Conservation (phyloP, 129 eudicot species). For the Artemisia annua region DNA sequence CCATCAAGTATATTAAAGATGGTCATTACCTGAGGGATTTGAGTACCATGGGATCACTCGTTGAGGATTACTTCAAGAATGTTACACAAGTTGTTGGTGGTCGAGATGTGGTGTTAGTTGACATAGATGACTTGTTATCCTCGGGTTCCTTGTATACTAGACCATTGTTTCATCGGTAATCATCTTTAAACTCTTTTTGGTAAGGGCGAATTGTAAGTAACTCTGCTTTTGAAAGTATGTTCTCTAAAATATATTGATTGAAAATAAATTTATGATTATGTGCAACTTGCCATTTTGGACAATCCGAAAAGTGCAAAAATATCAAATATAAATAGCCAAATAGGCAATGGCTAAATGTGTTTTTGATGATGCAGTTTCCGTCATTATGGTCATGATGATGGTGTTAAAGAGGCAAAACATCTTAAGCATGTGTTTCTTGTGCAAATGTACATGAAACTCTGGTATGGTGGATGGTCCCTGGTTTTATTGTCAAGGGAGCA, state of each 20-base stretch:
- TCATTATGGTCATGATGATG: conserved; percentile 24
- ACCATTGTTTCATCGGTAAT: conserved; percentile 26
- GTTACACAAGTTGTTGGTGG: conserved; percentile 31
- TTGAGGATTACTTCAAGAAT: conserved; percentile 38
- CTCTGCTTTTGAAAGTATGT: too few species aligned
- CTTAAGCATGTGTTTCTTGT: conserved; percentile 24
- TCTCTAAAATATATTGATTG: too few species aligned
- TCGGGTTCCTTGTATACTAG: too few species aligned
- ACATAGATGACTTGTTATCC: conserved; percentile 43
- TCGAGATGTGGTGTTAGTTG: conserved; percentile 48
- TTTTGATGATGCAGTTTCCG: conserved; percentile 28
- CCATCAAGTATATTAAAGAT: conserved; percentile 37
- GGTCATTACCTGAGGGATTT: conserved; percentile 52
- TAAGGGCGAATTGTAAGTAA: not conserved
- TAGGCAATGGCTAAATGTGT: not conserved
- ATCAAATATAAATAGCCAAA: too few species aligned
- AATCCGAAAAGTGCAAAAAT: too few species aligned
- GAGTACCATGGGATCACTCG: conserved; percentile 22
- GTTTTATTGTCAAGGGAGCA: conserved; percentile 49
- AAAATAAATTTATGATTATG: too few species aligned
- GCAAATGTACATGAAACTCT: conserved; percentile 42
- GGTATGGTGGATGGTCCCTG: conserved; percentile 45
- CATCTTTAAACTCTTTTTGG: conserved; percentile 5
- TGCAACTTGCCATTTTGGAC: too few species aligned
- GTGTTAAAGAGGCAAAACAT: conserved; percentile 33